Base-by-base conservation (phyloP, 768 basidiomycete species). In the Suillus brevipes region DNA sequence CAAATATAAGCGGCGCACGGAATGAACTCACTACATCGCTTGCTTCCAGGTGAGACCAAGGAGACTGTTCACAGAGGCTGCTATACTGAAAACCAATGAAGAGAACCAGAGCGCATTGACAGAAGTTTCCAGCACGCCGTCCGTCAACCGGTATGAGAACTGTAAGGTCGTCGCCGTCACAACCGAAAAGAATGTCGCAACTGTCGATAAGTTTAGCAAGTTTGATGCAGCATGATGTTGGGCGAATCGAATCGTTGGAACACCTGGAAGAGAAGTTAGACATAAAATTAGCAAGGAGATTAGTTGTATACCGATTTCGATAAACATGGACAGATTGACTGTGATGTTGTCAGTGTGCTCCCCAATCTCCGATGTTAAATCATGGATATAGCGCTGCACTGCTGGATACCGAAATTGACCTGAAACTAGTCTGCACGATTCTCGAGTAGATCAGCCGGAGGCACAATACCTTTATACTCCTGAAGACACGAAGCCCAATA, bases 51-150 rank as follows among this genome's bases (percentile, higher is more conserved):
- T 85, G 42, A 85, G 65, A 40, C 84, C 84, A 8, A 85, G 68
- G 23, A 85, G 74, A 72, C 81, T 83, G 68, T 85, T 85, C 58
- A 85, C 84, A 31, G 84, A 83, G 6, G 84, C 82, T n/a, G 81
- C 81, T 59, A 85, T 85, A 58, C 82, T 84, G 73, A 85, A 85
- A 43, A 85, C 83, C 61, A 85, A 65, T 5, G 84, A 85, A 3
- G 81, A 83, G 69, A 85, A 85, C 84, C 84, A 85, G 63, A 85
- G 82, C 14, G 77, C 79, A 61, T 85, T 85, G 52, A 85, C 84
- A 16, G 76, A 77, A 62, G 81, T 76, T 14, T 79, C 67, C 53
- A 84, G 68, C 2, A 76, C 69, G 45, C 68, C 75, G 3, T 74
- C 77, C 31, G 75, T 79, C 16, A 70, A 43, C 63, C 55, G 63